Conservation (phyloP, 768 basidiomycete species). For the Scleroderma bovista region DNA sequence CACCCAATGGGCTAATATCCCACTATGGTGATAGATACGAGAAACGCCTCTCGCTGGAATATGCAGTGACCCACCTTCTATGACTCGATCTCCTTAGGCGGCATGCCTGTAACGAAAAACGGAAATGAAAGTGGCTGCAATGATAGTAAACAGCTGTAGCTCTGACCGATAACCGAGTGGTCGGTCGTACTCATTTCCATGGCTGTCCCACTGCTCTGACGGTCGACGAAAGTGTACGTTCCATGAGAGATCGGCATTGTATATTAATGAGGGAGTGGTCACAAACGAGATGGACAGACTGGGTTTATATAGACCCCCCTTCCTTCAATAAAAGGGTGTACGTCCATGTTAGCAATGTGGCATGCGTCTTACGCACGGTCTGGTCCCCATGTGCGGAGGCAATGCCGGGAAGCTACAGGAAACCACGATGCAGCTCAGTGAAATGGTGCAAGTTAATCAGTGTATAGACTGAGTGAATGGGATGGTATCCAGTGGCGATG, state of each 20-base stretch:
- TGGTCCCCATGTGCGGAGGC: background rate
- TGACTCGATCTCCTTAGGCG: constrained; percentile 22
- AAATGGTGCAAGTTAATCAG: no score
- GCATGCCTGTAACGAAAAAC: constrained; percentile 16
- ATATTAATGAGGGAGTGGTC: background rate
- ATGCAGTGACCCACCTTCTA: constrained; percentile 19
- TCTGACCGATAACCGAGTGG: constrained; percentile 19
- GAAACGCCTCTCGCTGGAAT: background rate
- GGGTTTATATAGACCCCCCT: constrained; percentile 1
- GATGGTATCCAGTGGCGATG: no score
- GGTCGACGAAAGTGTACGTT: constrained; percentile 26
- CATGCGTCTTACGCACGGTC: background rate
- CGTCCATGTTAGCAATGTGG: background rate
- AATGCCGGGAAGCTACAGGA: no score
- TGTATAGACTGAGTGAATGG: no score
- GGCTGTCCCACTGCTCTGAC: constrained; percentile 29
- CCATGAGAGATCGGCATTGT: constrained; percentile 24
- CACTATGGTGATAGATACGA: constrained; percentile 14
- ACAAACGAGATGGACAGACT: background rate
- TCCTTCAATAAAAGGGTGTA: background rate
- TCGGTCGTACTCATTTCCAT: constrained; percentile 23
- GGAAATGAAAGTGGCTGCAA: no score
- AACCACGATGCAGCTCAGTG: no score
- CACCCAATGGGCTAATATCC: constrained; percentile 25
- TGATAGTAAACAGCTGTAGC: background rate